Evolutionary conservation across 2,329 filamentous ascomycete species (phyloP).

Genomic region (Ustulina deusta): DNA sequence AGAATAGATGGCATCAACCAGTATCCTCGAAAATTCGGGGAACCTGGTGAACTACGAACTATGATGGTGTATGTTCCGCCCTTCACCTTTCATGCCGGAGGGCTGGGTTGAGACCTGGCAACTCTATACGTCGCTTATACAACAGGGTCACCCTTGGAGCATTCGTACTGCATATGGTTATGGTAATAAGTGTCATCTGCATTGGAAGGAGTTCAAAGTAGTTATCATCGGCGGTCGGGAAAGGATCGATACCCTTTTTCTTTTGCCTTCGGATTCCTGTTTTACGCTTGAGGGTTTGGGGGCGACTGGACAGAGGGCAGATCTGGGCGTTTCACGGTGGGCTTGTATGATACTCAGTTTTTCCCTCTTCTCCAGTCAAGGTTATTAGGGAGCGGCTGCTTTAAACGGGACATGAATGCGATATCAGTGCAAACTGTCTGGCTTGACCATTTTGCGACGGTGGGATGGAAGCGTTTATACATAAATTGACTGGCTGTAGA

Average conservation of each 20-base stretch:
- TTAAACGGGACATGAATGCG: not conserved
- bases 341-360: slow-evolving; percentile 10
- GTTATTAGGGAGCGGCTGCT: not conserved
- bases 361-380: not conserved
- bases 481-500: too few relatives aligned
- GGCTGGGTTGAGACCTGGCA: not conserved
- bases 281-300: not conserved
- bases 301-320: slow-evolving; percentile 20
- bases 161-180: slow-evolving; percentile 29
- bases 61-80: not conserved
- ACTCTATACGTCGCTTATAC: not conserved
- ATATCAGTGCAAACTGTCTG: not conserved
- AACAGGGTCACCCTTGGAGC: not conserved
- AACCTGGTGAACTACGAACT: not conserved
- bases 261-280: slow-evolving; percentile 12
- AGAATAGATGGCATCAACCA: not conserved
- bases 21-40: not conserved
- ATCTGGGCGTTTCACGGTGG: slow-evolving; percentile 21
- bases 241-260: slow-evolving; percentile 37
- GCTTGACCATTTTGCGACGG: not conserved
- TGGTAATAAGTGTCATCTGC: slow-evolving; percentile 30
- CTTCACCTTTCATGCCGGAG: not conserved
- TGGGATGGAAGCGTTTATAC: not conserved
- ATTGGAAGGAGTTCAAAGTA: slow-evolving; percentile 35
- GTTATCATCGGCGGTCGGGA: slow-evolving; percentile 22